Evolutionary conservation across 1,284 basidiomycete species (phyloP), one percentile per base, ranked within the genome.

Genomic region (Apiotrichum domesticum): DNA sequence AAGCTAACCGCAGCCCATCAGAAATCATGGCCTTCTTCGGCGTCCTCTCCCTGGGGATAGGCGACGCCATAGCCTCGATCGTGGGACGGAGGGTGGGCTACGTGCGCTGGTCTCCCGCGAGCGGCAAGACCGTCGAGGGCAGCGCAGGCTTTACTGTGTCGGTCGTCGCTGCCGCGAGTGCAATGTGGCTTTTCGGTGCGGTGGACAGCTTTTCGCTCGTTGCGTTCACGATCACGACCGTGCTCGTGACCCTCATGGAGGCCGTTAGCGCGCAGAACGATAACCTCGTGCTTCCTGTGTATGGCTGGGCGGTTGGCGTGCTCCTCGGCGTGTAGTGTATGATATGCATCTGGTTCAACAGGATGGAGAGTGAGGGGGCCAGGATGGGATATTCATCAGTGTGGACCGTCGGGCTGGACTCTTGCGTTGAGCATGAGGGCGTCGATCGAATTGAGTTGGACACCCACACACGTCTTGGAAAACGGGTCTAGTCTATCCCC

Each of bases 11-110:
- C 61, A 91, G 88, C 41, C 83, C 85, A 29, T 85, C 84, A 45
- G 80, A 80, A 49, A 79, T 95, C 49, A 77, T 92, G 56, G 83
- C 86, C 66, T 89, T 88, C 69, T 94, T 91, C n/a, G 95, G 96
- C 3, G 87, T 95, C 13, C 80, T 98, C 15, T 85, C 87, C 1
- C 78, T 98, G 10, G 96, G 96, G 1, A 83, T 98, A 40, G 96
- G 96, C 8, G 96, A 99, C 77, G 90, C 94, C 6, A 75, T 96
- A 68, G 92, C 96, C 14, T 96, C 92, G 10, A 86, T 98, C 58
- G 83, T 96, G 40, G 96, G 96, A 14, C 87, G 90, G 67, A 82
- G 86, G 42, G 72, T 90, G 35, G 96, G 95, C 1, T 80, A 80
- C 21, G 78, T 85, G 63, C 82, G 85, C 57, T 98, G 95, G 95